Evolutionary conservation across 2,329 filamentous ascomycete species (phyloP).

Genomic region (Arthrobotrys pseudoclavata): DNA sequence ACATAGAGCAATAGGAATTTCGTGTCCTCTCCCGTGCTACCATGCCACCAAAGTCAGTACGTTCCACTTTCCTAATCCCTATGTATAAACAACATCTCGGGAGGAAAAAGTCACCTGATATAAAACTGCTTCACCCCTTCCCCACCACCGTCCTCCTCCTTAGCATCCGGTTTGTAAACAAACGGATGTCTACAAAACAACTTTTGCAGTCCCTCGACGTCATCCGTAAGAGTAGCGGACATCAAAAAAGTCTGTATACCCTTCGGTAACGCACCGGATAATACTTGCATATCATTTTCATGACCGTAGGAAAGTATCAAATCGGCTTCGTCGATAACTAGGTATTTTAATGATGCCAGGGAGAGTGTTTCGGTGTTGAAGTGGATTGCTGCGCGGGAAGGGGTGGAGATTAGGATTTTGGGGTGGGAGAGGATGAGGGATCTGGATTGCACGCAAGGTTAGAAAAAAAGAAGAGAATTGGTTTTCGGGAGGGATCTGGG

Average conservation of each 20-base stretch:
- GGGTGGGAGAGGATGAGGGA: slow-evolving; percentile 87
- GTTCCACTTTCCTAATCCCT: background rate
- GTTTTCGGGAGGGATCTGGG: background rate
- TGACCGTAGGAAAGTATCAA: slow-evolving; percentile 94
- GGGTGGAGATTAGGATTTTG: slow-evolving; percentile 91
- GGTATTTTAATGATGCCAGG: slow-evolving; percentile 77
- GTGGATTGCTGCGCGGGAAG: slow-evolving; percentile 83
- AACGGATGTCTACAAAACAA: slow-evolving; percentile 87
- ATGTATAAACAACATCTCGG: background rate
- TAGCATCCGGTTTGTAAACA: slow-evolving; percentile 76
- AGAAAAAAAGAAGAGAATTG: background rate
- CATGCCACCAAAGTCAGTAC: slow-evolving; percentile 13
- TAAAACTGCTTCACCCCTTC: slow-evolving; percentile 87
- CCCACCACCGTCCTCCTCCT: slow-evolving; percentile 80
- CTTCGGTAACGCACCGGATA: slow-evolving; percentile 83
- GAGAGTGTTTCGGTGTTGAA: slow-evolving; percentile 70
- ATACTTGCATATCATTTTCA: slow-evolving; percentile 85
- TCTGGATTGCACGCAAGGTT: slow-evolving; percentile 64
- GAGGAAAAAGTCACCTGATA: slow-evolving; percentile 74
- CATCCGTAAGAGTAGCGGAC: slow-evolving; percentile 90
- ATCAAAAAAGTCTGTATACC: slow-evolving; percentile 92
- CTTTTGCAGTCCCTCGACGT: slow-evolving; percentile 85
- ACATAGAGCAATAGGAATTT: slow-evolving; percentile 95
- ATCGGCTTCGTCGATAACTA: slow-evolving; percentile 95
- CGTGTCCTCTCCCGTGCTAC: slow-evolving; percentile 90